phyloP scores from a whole-genome alignment of 495 filamentous ascomycete genomes.

The Trichoderma parareesei region DNA sequence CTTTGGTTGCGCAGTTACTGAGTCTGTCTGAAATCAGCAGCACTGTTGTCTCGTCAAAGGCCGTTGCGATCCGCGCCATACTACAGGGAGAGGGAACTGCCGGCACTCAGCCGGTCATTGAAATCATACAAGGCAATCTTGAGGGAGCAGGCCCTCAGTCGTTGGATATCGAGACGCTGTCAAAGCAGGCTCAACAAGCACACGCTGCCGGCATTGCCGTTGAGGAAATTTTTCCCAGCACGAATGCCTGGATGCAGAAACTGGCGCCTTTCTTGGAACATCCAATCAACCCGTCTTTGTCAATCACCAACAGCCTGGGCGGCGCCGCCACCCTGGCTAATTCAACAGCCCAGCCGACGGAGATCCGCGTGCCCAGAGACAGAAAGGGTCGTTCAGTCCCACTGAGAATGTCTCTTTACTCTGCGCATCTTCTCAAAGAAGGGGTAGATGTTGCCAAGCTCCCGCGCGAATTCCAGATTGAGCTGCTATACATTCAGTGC shows the following conservation, averaged over 20 bases:
- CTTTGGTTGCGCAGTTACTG: slow-evolving; percentile 34
- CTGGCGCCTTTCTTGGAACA: slow-evolving; percentile 52
- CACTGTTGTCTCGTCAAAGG: slow-evolving; percentile 21
- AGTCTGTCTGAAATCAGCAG: slow-evolving; percentile 36
- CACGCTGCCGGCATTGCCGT: slow-evolving; percentile 16
- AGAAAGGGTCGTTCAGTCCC: slow-evolving; percentile 58
- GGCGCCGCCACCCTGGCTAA: slow-evolving; percentile 62
- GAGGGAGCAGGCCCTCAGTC: slow-evolving; percentile 30
- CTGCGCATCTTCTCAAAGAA: slow-evolving; percentile 43
- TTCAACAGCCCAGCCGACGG: slow-evolving; percentile 17
- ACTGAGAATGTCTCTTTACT: slow-evolving; percentile 65
- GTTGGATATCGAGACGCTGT: slow-evolving; percentile 38
- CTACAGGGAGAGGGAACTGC: slow-evolving; percentile 25
- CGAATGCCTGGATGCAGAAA: slow-evolving; percentile 32
- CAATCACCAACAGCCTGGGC: slow-evolving; percentile 62
- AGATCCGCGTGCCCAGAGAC: slow-evolving; percentile 42
- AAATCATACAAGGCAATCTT: slow-evolving; percentile 35
- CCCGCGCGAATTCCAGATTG: slow-evolving; percentile 24
- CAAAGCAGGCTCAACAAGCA: slow-evolving; percentile 30
- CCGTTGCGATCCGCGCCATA: slow-evolving; percentile 22
- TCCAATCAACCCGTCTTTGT: slow-evolving; percentile 51
- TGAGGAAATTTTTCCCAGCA: slow-evolving; percentile 36
- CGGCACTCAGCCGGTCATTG: slow-evolving; percentile 24
- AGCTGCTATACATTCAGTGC: slow-evolving; percentile 32
- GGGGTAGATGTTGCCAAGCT: slow-evolving; percentile 23